Conservation (phyloP, 192 early-diverging fungal species). For the Linnemannia schmuckeri region DNA sequence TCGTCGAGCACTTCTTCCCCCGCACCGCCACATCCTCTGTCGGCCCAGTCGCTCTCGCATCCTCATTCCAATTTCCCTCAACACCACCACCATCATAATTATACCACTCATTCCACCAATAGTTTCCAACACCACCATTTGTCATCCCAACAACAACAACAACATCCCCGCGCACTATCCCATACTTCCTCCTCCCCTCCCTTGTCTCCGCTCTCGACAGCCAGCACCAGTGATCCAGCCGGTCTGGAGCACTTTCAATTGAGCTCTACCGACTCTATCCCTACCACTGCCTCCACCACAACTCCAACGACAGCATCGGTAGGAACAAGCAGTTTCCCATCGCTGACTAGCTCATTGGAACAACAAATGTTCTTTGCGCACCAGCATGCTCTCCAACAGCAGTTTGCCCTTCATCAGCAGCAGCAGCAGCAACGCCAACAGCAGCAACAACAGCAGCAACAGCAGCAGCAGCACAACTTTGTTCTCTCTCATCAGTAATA, state of each 20-base stretch:
- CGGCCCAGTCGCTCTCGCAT: conserved; percentile 11
- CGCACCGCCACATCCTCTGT: conserved; percentile 5
- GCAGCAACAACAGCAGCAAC: conserved; percentile 14
- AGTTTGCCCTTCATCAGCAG: conserved; percentile 48
- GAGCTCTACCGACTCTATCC: background rate
- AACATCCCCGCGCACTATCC: background rate
- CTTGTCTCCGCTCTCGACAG: conserved; percentile 26
- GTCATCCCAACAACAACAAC: background rate
- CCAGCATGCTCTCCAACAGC: conserved; percentile 41
- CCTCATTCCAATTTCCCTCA: conserved; percentile 26
- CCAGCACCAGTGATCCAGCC: conserved; percentile 1
- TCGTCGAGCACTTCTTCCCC: background rate
- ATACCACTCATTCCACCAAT: background rate
- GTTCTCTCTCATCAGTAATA: conserved; percentile 4
- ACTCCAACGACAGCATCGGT: background rate
- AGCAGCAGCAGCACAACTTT: conserved; percentile 9
- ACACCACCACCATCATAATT: background rate
- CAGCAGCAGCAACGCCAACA: conserved; percentile 38
- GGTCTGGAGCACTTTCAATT: conserved; percentile 26
- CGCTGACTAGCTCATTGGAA: conserved; percentile 34
- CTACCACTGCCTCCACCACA: background rate
- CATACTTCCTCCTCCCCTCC: conserved; percentile 30
- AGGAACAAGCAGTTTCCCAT: conserved; percentile 10
- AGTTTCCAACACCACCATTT: background rate
- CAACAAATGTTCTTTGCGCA: conserved; percentile 49